Percentiles rank a stretch among this genome's conserved stretches.
phyloP scores from a whole-genome alignment of 2,329 filamentous ascomycete species.

The Colletotrichum camelliae region DNA sequence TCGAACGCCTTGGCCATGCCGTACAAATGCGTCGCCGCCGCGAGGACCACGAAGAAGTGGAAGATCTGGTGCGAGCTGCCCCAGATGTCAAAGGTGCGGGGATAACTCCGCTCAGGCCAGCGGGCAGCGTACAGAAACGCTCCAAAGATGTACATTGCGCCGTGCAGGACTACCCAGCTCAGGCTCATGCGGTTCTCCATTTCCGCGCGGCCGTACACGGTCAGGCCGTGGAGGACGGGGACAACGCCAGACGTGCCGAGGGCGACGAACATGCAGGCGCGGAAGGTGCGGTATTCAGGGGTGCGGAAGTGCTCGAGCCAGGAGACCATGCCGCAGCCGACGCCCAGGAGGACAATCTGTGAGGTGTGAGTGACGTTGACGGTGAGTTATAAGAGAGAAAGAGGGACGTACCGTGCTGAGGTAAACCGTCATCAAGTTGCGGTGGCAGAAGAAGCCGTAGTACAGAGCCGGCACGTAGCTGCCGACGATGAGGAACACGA shows the following conservation, averaged over 20 bases:
- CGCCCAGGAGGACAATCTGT: conserved; percentile 78
- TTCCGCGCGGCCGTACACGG: conserved; percentile 68
- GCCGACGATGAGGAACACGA: conserved; percentile 89
- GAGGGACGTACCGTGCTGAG: conserved; percentile 69
- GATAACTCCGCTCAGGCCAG: conserved; percentile 80
- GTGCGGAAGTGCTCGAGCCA: conserved; percentile 85
- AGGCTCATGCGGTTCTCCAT: conserved; percentile 80
- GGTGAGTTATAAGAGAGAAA: background rate
- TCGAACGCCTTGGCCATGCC: conserved; percentile 87
- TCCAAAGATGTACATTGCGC: conserved; percentile 82
- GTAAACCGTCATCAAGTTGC: conserved; percentile 71
- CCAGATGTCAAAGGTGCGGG: conserved; percentile 86
- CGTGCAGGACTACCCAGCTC: conserved; percentile 80
- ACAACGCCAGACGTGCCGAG: conserved; percentile 86
- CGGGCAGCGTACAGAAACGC: conserved; percentile 86
- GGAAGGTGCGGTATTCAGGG: conserved; percentile 81
- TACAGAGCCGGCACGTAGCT: conserved; percentile 89
- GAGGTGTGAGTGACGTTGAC: conserved; percentile 16
- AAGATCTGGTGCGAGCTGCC: conserved; percentile 97
- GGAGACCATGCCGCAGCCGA: conserved; percentile 78
- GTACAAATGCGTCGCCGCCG: conserved; percentile 80
- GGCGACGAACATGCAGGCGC: conserved; percentile 86
- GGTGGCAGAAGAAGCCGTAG: conserved; percentile 81
- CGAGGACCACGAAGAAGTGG: conserved; percentile 85
- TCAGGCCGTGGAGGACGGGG: conserved; percentile 79